Evolutionary conservation across 2,329 filamentous ascomycete genomes (phyloP), one percentile per base, ranked within the genome.

Genomic region (Stemphylium lycopersici): DNA sequence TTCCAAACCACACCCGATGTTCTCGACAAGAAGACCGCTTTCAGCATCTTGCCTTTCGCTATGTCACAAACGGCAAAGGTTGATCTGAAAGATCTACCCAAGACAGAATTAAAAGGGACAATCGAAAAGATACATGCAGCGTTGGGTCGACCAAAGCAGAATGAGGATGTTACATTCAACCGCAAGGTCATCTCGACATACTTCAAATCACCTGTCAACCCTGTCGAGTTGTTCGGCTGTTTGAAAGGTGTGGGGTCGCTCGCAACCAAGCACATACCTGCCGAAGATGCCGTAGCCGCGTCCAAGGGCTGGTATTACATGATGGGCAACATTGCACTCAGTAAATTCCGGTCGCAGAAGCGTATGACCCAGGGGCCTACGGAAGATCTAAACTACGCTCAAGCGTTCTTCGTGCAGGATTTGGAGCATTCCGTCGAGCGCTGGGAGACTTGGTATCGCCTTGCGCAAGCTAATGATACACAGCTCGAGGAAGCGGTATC

Each of bases 61-160:
- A 88, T 96, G 68, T 80, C 85, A 32, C 86, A 97, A 53, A 91
- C 91, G 2, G 88, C 88, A 44, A 87, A 90, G 57, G 88, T 97
- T 80, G 88, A 90, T 18, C 90, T 96, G 79, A 96, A 93, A 67
- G 95, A 98, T 62, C 78, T 98, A 15, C 85, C 92, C 13, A 98
- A 96, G 73, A 95, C 92, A 13, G 91, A 98, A 51, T 80, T 99
- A 48, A 96, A 93, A 72, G 86, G 83, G 13, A 91, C 92, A 0
- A 95, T 99, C 54, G 95, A 99, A 55, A 92, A 93, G 63, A 91
- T 99, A 76, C 93, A 98, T 71, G 87, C 91, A 62, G 88, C 90
- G 4, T 88, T 98, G 48, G 91, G 91, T 1, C 76, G 79, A 15
- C 85, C 89, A 24, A 96, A 93, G 72, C 85, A 88, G 11, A 89